phyloP scores from a whole-genome alignment of 2,329 filamentous ascomycete genomes.

The Clarireedia paspali region DNA sequence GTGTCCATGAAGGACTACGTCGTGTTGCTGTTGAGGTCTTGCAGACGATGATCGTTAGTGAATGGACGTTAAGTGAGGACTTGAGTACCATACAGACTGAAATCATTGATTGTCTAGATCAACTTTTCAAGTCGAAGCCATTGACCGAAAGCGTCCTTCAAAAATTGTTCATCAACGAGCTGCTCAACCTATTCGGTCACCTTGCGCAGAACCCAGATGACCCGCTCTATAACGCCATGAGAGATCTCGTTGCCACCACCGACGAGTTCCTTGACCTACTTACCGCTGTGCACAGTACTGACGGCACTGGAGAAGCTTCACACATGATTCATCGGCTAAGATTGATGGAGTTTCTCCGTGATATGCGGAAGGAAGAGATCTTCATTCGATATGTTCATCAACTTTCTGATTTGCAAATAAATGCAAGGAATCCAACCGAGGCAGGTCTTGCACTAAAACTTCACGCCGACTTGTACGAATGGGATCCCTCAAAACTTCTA shows the following conservation, averaged over 20 bases:
- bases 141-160: slow-evolving; percentile 84
- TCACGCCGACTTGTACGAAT: slow-evolving; percentile 88
- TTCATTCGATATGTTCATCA: slow-evolving; percentile 96
- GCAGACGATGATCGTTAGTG: slow-evolving; percentile 96
- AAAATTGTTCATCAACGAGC: slow-evolving; percentile 83
- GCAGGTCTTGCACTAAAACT: slow-evolving; percentile 82
- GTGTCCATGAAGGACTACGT: slow-evolving; percentile 85
- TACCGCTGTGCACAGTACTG: slow-evolving; percentile 78
- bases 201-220: slow-evolving; percentile 61
- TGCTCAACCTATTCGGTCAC: slow-evolving; percentile 72
- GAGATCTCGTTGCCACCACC: slow-evolving; percentile 72
- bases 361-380: slow-evolving; percentile 96
- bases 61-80: slow-evolving; percentile 94
- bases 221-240: slow-evolving; percentile 66
- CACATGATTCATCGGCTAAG: slow-evolving; percentile 82
- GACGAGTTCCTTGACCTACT: slow-evolving; percentile 88
- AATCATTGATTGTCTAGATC: slow-evolving; percentile 89
- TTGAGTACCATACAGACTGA: slow-evolving; percentile 87
- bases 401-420: slow-evolving; percentile 68
- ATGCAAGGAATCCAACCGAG: slow-evolving; percentile 73
- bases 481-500: slow-evolving; percentile 66
- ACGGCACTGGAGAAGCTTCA: slow-evolving; percentile 64
- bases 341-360: slow-evolving; percentile 91
- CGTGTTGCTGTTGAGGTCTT: slow-evolving; percentile 87
- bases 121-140: slow-evolving; percentile 80